Evolutionary conservation across 768 basidiomycete genomes (phyloP).

Genomic region (Russula dissimulans): DNA sequence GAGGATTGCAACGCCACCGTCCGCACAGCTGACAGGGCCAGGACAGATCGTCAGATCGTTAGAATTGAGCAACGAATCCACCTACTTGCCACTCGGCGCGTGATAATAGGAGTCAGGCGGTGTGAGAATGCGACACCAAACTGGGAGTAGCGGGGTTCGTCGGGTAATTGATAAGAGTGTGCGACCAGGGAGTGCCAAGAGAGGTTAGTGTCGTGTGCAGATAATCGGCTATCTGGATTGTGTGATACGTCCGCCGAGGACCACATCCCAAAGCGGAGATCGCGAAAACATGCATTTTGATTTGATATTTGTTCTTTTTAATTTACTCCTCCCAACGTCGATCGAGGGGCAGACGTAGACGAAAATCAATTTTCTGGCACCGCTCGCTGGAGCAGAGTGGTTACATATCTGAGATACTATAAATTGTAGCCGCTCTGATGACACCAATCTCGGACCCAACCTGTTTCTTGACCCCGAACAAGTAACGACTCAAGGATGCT

Average conservation of each 20-base stretch:
- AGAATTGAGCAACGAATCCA: too few relatives aligned
- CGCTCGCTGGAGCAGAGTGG: too few relatives aligned
- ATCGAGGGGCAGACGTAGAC: too few relatives aligned
- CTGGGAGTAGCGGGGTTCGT: background rate
- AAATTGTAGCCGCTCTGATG: background rate
- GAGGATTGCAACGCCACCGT: too few relatives aligned
- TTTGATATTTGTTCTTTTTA: too few relatives aligned
- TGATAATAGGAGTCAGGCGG: background rate
- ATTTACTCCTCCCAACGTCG: too few relatives aligned
- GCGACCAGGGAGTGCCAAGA: background rate
- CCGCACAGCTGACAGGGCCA: too few relatives aligned
- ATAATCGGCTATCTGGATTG: background rate
- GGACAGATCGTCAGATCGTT: too few relatives aligned
- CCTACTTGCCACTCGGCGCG: too few relatives aligned
- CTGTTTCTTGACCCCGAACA: background rate
- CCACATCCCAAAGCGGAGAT: too few relatives aligned
- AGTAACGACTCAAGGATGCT: background rate
- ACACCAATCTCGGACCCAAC: slow-evolving; percentile 15
- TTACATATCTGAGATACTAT: background rate
- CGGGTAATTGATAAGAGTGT: background rate
- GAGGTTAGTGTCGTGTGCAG: background rate
- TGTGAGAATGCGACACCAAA: background rate
- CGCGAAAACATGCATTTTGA: too few relatives aligned
- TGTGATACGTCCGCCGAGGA: background rate
- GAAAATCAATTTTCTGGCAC: too few relatives aligned